These are phyloP conservation scores for Helianthus annuus DNA, from an alignment of 129 eudicot genomes.

Conservation along the genomic window HanXRQr2.0-SUNRISE NC_035440.2:18565907-18566406, in stretches of 20 bases:
- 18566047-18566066: constrained; percentile 23
- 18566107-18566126: constrained; percentile 13
- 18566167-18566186: constrained; percentile 27
- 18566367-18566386: constrained; percentile 34
- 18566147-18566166: constrained; percentile 22
- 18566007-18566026: constrained; percentile 37
- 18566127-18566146: constrained; percentile 1
- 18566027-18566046: constrained; percentile 24
- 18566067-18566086: constrained; percentile 34
- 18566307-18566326: constrained; percentile 30
- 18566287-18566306: constrained; percentile 28
- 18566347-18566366: constrained; percentile 34
- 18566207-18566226: constrained; percentile 23
- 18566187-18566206: constrained; percentile 26
- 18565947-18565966: constrained; percentile 24
- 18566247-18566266: constrained; percentile 35
- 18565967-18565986: constrained; percentile 18
- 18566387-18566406: constrained; percentile 30
- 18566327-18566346: constrained; percentile 9
- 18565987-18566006: constrained; percentile 37
- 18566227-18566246: constrained; percentile 33
- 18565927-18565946: constrained; percentile 36
- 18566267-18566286: constrained; percentile 30
- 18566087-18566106: constrained; percentile 31
- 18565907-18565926: constrained; percentile 35